These are phyloP conservation scores for Dipteronia dyeriana DNA, from an alignment of 345 rosid genomes.

Conservation along the genomic window DNA sequence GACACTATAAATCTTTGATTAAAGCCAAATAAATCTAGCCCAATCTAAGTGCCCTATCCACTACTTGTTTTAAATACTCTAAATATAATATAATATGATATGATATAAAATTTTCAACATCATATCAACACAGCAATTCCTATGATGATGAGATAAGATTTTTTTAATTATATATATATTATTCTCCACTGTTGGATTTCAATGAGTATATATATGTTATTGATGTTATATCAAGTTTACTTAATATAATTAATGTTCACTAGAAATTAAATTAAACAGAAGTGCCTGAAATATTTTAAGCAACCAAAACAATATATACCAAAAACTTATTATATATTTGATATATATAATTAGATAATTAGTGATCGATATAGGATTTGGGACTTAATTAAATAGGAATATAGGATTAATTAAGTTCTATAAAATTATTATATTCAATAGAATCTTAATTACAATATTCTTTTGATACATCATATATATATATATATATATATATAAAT, in stretches of 20 bases:
- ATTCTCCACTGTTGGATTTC: conserved; percentile 19
- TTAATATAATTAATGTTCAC: background rate
- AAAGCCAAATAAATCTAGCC: background rate
- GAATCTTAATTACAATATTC: background rate
- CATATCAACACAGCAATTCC: conserved; percentile 18
- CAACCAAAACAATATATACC: background rate
- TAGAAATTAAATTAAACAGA: background rate
- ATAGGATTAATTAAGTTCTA: background rate
- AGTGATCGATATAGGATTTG: background rate
- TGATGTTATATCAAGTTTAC: background rate
- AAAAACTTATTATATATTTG: background rate
- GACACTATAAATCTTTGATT: background rate
- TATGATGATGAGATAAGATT: conserved; percentile 19
- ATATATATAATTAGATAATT: background rate
- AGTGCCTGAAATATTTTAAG: background rate
- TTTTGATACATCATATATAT: no score
- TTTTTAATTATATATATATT: background rate
- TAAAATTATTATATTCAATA: no score
- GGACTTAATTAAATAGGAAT: background rate
- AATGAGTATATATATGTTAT: no score
- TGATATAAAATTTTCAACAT: background rate
- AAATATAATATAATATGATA: background rate
- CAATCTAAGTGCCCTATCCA: conserved; percentile 32
- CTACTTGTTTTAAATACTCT: background rate
- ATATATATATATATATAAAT: no score